phyloP scores from a whole-genome alignment of 179 eudicot species.

The Silene vulgaris region DNA sequence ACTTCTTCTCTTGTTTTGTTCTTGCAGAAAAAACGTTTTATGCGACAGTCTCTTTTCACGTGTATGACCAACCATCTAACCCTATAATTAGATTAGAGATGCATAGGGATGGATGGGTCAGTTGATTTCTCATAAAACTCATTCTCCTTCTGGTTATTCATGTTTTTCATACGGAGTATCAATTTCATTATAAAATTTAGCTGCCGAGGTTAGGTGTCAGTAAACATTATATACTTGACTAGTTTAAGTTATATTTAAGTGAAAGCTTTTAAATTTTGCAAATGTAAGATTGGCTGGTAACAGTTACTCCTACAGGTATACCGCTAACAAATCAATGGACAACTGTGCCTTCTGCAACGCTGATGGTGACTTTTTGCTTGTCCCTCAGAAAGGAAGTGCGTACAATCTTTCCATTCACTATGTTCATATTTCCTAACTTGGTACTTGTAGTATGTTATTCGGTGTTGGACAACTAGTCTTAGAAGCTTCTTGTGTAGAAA shows the following conservation, averaged over 20 bases:
- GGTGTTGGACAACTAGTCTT: neutral
- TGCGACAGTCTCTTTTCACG: neutral
- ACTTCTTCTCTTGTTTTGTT: conserved; percentile 21
- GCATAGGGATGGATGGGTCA: no score
- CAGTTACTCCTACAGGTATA: conserved; percentile 46
- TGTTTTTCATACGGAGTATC: neutral
- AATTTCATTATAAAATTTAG: neutral
- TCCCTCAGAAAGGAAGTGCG: conserved; percentile 96
- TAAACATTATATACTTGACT: no score
- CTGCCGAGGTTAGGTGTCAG: neutral
- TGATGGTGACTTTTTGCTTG: conserved; percentile 93
- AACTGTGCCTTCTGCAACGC: conserved; percentile 90
- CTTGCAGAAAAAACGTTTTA: neutral
- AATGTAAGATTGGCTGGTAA: neutral
- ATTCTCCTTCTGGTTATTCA: no score
- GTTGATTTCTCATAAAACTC: no score
- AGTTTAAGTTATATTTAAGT: no score
- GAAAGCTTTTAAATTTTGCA: neutral
- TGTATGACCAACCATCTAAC: no score
- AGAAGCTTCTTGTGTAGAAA: neutral
- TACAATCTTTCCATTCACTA: conserved; percentile 9
- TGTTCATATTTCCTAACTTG: neutral
- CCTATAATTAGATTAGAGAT: no score
- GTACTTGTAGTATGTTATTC: neutral
- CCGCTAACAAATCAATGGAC: conserved; percentile 87